Percentiles rank a stretch among this genome's conserved stretches.
These are phyloP conservation scores for Stereum hirsutum DNA, from an alignment of 1,284 basidiomycete genomes.

Conservation along the genomic window DNA sequence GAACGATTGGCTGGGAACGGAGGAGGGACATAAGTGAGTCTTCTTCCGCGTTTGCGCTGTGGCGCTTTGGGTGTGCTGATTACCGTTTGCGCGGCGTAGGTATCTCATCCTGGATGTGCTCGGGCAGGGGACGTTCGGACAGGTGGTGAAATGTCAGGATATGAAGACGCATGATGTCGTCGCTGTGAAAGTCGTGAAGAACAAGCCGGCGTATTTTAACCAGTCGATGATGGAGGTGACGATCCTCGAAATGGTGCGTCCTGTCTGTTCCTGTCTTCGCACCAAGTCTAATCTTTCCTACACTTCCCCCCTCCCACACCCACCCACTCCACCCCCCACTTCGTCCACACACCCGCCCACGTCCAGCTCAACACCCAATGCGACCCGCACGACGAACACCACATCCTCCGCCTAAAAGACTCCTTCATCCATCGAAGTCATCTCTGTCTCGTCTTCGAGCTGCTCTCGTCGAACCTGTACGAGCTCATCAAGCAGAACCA, in stretches of 20 bases:
- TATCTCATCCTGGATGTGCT: constrained; percentile 98
- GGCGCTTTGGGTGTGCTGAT: constrained; percentile 4
- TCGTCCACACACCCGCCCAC: constrained; percentile 4
- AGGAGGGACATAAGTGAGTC: constrained; percentile 84
- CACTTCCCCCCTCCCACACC: too few relatives aligned
- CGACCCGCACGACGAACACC: constrained; percentile 92
- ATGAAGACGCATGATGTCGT: constrained; percentile 99
- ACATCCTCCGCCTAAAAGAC: constrained; percentile 91
- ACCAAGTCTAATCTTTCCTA: too few relatives aligned
- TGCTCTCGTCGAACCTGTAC: constrained; percentile 96
- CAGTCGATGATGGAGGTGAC: constrained; percentile 99
- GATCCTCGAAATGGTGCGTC: constrained; percentile 84
- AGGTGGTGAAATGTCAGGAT: constrained; percentile 99
- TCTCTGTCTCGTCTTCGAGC: constrained; percentile 95
- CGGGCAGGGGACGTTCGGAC: constrained; percentile 97
- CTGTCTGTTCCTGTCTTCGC: constrained; percentile 1
- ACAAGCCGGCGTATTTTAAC: constrained; percentile 99
- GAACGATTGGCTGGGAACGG: constrained; percentile 89
- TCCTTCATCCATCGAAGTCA: constrained; percentile 97
- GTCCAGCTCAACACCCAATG: constrained; percentile 84
- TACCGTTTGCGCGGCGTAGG: constrained; percentile 32
- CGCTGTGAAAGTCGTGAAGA: constrained; percentile 99
- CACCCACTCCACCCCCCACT: too few relatives aligned
- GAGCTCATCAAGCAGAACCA: constrained; percentile 99
- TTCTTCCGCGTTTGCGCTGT: constrained; percentile 2